Conservation (phyloP, 371 early-diverging fungal genomes). For the Saksenaea vasiformis region DNA sequence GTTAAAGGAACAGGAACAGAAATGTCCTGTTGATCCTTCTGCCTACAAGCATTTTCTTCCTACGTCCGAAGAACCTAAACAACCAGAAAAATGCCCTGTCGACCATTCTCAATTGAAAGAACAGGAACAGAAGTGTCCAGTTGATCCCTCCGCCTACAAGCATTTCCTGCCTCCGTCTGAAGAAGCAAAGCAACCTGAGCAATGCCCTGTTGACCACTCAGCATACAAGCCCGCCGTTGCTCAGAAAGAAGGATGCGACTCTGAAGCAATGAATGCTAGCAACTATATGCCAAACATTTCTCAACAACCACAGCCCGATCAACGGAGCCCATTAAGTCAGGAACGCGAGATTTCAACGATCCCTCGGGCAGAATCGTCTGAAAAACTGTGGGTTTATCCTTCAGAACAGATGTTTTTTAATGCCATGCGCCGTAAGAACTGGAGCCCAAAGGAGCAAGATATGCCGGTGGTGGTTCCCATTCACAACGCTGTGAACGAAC, state of each 20-base stretch:
- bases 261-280: slow-evolving; percentile 59
- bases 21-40: slow-evolving; percentile 49
- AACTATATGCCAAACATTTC: slow-evolving; percentile 80
- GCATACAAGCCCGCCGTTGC: slow-evolving; percentile 45
- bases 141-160: slow-evolving; percentile 53
- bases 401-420: slow-evolving; percentile 93
- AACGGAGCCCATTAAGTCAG: slow-evolving; percentile 52
- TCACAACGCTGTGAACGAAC: slow-evolving; percentile 88
- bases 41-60: slow-evolving; percentile 56
- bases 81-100: slow-evolving; percentile 48
- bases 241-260: slow-evolving; percentile 46
- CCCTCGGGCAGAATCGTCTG: slow-evolving; percentile 60
- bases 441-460: slow-evolving; percentile 74
- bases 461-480: slow-evolving; percentile 51
- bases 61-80: background rate
- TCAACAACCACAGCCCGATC: slow-evolving; percentile 64
- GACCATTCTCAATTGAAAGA: slow-evolving; percentile 31
- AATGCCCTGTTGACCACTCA: slow-evolving; percentile 55
- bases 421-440: slow-evolving; percentile 91
- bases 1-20: slow-evolving; percentile 16
- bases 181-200: slow-evolving; percentile 15
- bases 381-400: slow-evolving; percentile 92
- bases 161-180: slow-evolving; percentile 42
- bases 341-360: slow-evolving; percentile 74
- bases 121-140: slow-evolving; percentile 34